A percentile compares a stretch with the other conserved stretches of the same genome.
phyloP scores from a whole-genome alignment of 768 basidiomycete genomes.

The Xerocomus potaroensis region DNA sequence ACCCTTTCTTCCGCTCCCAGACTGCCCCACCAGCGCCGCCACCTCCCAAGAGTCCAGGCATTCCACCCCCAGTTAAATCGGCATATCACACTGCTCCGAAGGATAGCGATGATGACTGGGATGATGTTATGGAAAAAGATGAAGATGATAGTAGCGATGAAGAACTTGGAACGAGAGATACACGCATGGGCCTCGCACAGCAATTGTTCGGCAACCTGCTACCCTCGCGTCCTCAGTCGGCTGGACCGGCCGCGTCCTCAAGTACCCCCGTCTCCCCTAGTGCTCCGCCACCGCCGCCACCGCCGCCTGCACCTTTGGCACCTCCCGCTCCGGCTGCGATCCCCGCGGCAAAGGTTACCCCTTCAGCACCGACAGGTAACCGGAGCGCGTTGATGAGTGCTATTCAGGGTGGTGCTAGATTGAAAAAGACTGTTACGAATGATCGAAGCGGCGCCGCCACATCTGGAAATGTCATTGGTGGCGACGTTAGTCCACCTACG shows the following conservation, averaged over 20 bases:
- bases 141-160: constrained; percentile 75
- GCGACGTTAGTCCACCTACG: constrained; percentile 61
- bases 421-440: constrained; percentile 75
- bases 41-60: constrained; percentile 31
- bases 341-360: constrained; percentile 25
- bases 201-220: constrained; percentile 73
- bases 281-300: constrained; percentile 36
- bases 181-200: constrained; percentile 68
- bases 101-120: constrained; percentile 77
- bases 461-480: constrained; percentile 76
- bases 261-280: constrained; percentile 28
- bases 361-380: constrained; percentile 45
- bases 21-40: constrained; percentile 37
- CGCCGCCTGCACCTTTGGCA: constrained; percentile 35
- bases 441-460: constrained; percentile 72
- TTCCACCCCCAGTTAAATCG: constrained; percentile 48
- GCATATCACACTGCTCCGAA: constrained; percentile 60
- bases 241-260: constrained; percentile 33
- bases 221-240: constrained; percentile 54
- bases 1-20: constrained; percentile 70
- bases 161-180: constrained; percentile 62
- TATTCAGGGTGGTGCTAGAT: constrained; percentile 70
- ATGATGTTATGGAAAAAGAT: constrained; percentile 70
- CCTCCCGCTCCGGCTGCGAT: constrained; percentile 22
- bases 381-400: constrained; percentile 66